A percentile compares a stretch with the other conserved stretches of the same genome.
Conservation (phyloP, 768 basidiomycete species). For the Scleroderma bovista region DNA sequence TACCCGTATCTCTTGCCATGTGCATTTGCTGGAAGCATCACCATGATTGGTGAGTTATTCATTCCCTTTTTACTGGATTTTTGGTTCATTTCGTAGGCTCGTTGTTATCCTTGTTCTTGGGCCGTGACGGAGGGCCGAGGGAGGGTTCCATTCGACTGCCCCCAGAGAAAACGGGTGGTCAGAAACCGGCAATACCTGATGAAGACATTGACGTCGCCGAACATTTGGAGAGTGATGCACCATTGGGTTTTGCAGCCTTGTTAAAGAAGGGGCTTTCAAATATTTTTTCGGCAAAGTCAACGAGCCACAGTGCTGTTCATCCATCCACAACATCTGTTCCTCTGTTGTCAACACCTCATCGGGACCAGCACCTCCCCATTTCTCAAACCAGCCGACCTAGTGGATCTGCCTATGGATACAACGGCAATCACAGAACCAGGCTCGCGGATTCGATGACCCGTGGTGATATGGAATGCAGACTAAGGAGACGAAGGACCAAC, state of each 20-base stretch:
- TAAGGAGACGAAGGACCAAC: conserved; percentile 48
- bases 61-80: not conserved
- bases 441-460: conserved; percentile 47
- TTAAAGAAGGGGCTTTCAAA: conserved; percentile 47
- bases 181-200: conserved; percentile 56
- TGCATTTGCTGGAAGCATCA: conserved; percentile 68
- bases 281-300: conserved; percentile 49
- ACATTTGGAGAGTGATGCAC: conserved; percentile 38
- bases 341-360: conserved; percentile 35
- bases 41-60: conserved; percentile 51
- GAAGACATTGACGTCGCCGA: conserved; percentile 52
- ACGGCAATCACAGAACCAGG: conserved; percentile 48
- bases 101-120: conserved; percentile 82
- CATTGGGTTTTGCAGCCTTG: conserved; percentile 31
- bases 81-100: conserved; percentile 51
- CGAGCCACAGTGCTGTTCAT: conserved; percentile 32
- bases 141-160: conserved; percentile 80
- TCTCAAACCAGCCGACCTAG: conserved; percentile 55
- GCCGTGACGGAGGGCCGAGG: conserved; percentile 84
- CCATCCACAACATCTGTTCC: conserved; percentile 39
- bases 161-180: conserved; percentile 57
- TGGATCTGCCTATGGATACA: conserved; percentile 80
- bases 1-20: conserved; percentile 94
- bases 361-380: conserved; percentile 44
- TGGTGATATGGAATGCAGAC: conserved; percentile 49